A percentile compares a stretch with the other conserved stretches of the same genome.
phyloP scores from a whole-genome alignment of 495 filamentous ascomycete genomes.

The Ascobolus immersus region DNA sequence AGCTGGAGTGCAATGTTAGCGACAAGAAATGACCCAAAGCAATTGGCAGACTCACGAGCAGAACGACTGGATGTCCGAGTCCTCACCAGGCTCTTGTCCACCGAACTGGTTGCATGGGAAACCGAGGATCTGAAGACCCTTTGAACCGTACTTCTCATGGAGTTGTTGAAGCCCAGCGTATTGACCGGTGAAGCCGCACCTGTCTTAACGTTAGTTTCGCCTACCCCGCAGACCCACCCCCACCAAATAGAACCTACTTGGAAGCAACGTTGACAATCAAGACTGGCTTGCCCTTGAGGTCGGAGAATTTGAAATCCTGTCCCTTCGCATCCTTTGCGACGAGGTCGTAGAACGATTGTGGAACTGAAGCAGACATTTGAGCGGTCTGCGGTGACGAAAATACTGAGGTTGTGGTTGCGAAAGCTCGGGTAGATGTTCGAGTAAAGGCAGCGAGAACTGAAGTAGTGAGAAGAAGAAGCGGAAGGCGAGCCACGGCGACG shows the following conservation, averaged over 20 bases:
- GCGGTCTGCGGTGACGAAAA: no score
- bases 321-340: conserved; percentile 27
- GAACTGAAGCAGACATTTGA: no score
- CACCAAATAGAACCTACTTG: conserved; percentile 30
- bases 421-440: no score
- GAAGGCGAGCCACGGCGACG: no score
- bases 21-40: neutral
- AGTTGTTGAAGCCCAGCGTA: conserved; percentile 74
- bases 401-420: no score
- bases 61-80: conserved; percentile 58
- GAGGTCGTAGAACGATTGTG: no score
- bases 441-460: no score
- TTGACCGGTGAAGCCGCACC: conserved; percentile 92
- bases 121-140: conserved; percentile 65
- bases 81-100: conserved; percentile 60
- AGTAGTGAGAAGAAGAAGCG: no score
- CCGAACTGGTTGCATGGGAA: conserved; percentile 99
- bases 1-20: conserved; percentile 20
- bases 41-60: conserved; percentile 8
- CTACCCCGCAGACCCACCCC: no score
- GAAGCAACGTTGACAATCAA: conserved; percentile 96
- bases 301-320: conserved; percentile 35
- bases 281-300: conserved; percentile 69
- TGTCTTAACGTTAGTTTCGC: no score
- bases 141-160: conserved; percentile 49